Evolutionary conservation across 495 filamentous ascomycete genomes (phyloP), one percentile per base, ranked within the genome.

Genomic region (Daldinia bambusicola): DNA sequence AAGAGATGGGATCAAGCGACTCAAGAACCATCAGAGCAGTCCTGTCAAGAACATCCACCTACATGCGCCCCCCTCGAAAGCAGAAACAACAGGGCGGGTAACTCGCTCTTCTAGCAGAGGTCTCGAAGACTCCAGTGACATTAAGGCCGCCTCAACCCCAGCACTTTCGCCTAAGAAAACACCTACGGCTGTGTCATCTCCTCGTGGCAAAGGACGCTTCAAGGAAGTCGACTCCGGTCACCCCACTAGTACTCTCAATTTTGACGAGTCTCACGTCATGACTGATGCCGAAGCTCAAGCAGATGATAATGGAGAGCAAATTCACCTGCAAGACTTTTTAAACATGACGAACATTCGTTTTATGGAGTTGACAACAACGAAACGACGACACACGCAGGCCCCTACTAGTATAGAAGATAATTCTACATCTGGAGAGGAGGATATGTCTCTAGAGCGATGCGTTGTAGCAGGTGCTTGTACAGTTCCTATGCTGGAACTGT

Each of bases 261-360:
- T 89, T 36, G 79, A 83, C 13, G 77, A 84, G 52, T 77, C 77
- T 8, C 66, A 77, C 37, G 69, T 74, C 12, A 67, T 74, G 20
- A 73, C 80, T 16, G 77, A 77, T 16, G 63, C 67, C 9, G 78
- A 83, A 30, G 60, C 77, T 45, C 63, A 74, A 56, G 76, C 77
- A 9, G 84, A 85, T 43, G 84, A 84, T 50, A 76, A 81, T 43
- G 79, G 78, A 51, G 90, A 92, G 62, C 87, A 89, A 13, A 94
- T 99, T 30, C 90, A 94, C 56, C 83, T 99, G 2, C 92, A 97
- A 73, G 91, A 97, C 40, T 99, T 99, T 80, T 81, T 99, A 51
- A 92, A 97, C 72, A 88, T 97, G 87, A 98, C 95, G 5, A 93
- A 90, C 64, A 97, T 99, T 71, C 92, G 94, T 41, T 99, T 99